Conservation (phyloP, 2,329 filamentous ascomycete genomes). For the Xylariaceae sp. region DNA sequence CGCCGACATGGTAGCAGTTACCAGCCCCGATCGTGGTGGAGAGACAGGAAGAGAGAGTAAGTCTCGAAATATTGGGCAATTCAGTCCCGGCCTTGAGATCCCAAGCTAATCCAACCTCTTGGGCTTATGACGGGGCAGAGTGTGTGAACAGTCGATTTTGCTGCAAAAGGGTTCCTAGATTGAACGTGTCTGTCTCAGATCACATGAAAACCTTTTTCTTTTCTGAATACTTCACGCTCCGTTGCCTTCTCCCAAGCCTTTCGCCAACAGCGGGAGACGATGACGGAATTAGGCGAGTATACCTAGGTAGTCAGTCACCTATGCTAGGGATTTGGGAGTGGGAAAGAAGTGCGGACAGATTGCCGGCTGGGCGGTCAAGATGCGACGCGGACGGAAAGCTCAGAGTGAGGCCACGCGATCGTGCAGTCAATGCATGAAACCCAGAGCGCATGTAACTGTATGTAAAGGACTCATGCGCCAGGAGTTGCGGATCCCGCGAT, state of each 20-base stretch:
- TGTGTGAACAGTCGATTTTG: too few species aligned
- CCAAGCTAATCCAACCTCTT: conserved; percentile 1
- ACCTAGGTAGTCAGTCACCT: neutral
- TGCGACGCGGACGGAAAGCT: conserved; percentile 17
- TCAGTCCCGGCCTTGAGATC: conserved; percentile 1
- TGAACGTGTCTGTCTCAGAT: too few species aligned
- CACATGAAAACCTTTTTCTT: too few species aligned
- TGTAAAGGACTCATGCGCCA: conserved; percentile 6
- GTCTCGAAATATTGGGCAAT: conserved; percentile 4
- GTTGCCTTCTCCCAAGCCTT: too few species aligned
- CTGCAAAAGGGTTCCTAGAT: too few species aligned
- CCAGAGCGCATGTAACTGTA: conserved; percentile 7
- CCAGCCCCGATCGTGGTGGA: conserved; percentile 1
- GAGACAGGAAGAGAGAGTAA: too few species aligned
- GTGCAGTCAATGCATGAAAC: conserved; percentile 25
- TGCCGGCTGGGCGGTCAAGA: conserved; percentile 34
- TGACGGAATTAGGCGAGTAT: conserved; percentile 7
- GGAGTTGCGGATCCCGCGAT: conserved; percentile 9
- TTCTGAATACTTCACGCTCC: too few species aligned
- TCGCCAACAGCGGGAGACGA: conserved; percentile 8
- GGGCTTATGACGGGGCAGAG: too few species aligned
- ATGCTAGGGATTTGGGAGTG: conserved; percentile 17
- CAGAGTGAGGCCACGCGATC: conserved; percentile 19
- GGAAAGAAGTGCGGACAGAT: conserved; percentile 21
- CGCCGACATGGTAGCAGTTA: conserved; percentile 32